phyloP scores from a whole-genome alignment of 441 rosid species.

The Aquilaria agallochum region DNA sequence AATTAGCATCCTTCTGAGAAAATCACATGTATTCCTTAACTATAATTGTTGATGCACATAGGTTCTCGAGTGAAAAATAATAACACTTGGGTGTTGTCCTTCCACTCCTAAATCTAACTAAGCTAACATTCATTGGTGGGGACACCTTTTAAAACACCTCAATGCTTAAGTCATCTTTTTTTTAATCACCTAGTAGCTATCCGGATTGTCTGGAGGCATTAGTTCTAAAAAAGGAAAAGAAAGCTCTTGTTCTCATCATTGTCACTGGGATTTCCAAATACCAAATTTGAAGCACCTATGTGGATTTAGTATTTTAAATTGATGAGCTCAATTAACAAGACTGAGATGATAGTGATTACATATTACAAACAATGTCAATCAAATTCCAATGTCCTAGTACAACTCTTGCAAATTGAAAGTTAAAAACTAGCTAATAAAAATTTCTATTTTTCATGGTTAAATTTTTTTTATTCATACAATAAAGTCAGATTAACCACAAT shows the following conservation, averaged over 20 bases:
- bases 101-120: too few species aligned
- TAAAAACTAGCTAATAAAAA: neutral
- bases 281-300: conserved; percentile 51
- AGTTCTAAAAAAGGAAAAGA: conserved; percentile 45
- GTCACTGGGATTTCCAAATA: conserved; percentile 30
- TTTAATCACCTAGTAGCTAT: conserved; percentile 57
- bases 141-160: conserved; percentile 68
- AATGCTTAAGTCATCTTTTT: conserved; percentile 89
- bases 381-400: neutral
- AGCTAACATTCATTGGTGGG: conserved; percentile 32
- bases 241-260: conserved; percentile 28
- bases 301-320: conserved; percentile 12
- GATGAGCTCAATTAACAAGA: conserved; percentile 9
- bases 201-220: conserved; percentile 54
- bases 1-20: too few species aligned
- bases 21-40: too few species aligned
- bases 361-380: neutral
- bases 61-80: too few species aligned
- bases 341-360: neutral
- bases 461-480: neutral
- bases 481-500: neutral
- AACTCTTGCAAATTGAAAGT: too few species aligned
- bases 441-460: too few species aligned
- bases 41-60: too few species aligned
- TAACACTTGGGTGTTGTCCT: too few species aligned